Evolutionary conservation across 164 flowering plant genomes (phyloP).

Genomic region (Malania oleifera): DNA sequence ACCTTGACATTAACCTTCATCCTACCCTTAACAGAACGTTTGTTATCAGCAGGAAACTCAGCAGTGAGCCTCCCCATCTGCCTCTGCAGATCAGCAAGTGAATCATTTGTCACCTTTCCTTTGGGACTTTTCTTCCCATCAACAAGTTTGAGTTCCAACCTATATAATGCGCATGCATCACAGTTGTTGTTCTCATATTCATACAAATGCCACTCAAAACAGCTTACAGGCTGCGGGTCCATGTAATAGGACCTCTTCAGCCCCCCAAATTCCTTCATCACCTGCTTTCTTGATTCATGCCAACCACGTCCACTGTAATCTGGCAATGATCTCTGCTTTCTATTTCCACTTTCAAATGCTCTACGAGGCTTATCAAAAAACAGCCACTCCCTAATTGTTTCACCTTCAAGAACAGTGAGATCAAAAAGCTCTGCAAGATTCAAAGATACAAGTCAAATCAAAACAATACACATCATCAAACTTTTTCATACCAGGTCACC

Average conservation of each 20-base stretch:
- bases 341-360: constrained; percentile 96
- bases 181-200: constrained; percentile 93
- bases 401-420: constrained; percentile 78
- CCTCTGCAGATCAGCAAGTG: constrained; percentile 88
- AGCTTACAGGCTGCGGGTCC: constrained; percentile 89
- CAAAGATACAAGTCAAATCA: not conserved
- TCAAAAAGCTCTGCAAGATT: constrained; percentile 81
- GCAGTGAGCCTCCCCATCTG: constrained; percentile 91
- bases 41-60: constrained; percentile 53
- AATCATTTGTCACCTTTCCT: constrained; percentile 59
- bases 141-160: constrained; percentile 81
- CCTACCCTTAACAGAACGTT: constrained; percentile 53
- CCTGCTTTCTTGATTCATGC: constrained; percentile 99
- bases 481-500: no score
- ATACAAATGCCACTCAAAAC: constrained; percentile 91
- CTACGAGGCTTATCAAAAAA: constrained; percentile 98
- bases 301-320: constrained; percentile 98
- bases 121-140: constrained; percentile 80
- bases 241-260: constrained; percentile 94
- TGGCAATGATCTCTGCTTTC: constrained; percentile 95
- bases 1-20: constrained; percentile 37
- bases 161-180: constrained; percentile 81
- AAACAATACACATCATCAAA: no score
- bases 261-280: constrained; percentile 84
- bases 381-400: constrained; percentile 94